These are phyloP conservation scores for Nematocida parisii DNA, from an alignment of 371 early-diverging fungal genomes.

Conservation along the genomic window DNA sequence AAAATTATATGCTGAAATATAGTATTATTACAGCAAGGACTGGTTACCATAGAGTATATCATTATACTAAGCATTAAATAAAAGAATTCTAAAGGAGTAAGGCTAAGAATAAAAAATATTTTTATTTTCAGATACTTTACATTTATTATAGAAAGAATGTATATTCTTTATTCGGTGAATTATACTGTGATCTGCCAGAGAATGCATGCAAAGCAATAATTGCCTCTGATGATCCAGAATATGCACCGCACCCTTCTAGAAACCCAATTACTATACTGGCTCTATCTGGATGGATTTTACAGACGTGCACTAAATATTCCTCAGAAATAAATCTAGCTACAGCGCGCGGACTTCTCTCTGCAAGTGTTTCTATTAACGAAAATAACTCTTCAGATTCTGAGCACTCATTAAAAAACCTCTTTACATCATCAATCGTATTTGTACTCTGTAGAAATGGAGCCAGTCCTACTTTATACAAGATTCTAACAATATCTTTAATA, in stretches of 20 bases:
- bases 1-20: too few relatives aligned
- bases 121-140: background rate
- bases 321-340: slow-evolving; percentile 20
- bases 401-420: slow-evolving; percentile 34
- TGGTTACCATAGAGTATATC: too few relatives aligned
- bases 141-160: slow-evolving; percentile 9
- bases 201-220: background rate
- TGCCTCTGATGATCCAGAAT: background rate
- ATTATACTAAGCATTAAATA: too few relatives aligned
- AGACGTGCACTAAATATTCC: slow-evolving; percentile 22
- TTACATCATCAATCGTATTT: slow-evolving; percentile 25
- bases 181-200: background rate
- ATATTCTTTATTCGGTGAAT: slow-evolving; percentile 2
- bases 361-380: slow-evolving; percentile 14
- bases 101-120: too few relatives aligned
- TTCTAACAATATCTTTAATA: slow-evolving; percentile 43
- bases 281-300: background rate
- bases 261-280: slow-evolving; percentile 11
- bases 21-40: too few relatives aligned
- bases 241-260: background rate
- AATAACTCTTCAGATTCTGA: slow-evolving; percentile 31
- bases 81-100: too few relatives aligned
- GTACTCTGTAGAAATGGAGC: slow-evolving; percentile 5
- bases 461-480: slow-evolving; percentile 20
- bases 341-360: slow-evolving; percentile 5